Conservation (phyloP, 2,329 filamentous ascomycete species). For the Hymenoscyphus repandus region DNA sequence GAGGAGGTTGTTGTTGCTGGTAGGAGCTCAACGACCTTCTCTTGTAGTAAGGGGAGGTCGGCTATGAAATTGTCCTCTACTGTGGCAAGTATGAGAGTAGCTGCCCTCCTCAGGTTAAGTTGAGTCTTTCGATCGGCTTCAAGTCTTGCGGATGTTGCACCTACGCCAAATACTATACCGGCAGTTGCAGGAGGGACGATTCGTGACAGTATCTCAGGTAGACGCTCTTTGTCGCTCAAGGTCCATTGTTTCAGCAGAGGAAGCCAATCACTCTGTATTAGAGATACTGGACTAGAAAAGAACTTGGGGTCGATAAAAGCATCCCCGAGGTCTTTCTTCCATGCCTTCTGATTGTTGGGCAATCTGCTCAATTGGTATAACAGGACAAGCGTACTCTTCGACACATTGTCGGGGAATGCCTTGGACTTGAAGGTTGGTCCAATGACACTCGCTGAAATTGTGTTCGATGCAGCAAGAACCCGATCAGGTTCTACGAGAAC, state of each 20-base stretch:
- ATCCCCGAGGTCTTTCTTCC: constrained; percentile 89
- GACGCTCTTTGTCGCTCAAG: constrained; percentile 78
- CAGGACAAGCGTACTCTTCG: constrained; percentile 63
- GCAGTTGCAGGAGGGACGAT: constrained; percentile 84
- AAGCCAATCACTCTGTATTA: constrained; percentile 74
- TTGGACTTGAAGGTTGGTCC: constrained; percentile 78
- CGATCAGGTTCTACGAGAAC: constrained; percentile 84
- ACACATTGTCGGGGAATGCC: constrained; percentile 80
- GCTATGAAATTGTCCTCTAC: constrained; percentile 74
- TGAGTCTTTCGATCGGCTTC: constrained; percentile 93
- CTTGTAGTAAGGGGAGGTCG: constrained; percentile 67
- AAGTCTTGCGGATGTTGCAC: constrained; percentile 85
- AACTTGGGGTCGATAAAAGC: constrained; percentile 88
- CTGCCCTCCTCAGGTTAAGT: constrained; percentile 77
- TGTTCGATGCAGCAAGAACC: constrained; percentile 68
- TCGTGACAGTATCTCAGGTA: constrained; percentile 73
- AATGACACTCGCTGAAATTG: constrained; percentile 79
- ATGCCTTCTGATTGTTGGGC: constrained; percentile 75
- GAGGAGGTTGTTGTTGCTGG: constrained; percentile 81
- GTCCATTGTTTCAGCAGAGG: constrained; percentile 80
- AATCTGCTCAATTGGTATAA: constrained; percentile 73
- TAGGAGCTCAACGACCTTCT: constrained; percentile 83
- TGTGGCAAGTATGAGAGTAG: constrained; percentile 72
- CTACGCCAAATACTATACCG: constrained; percentile 97
- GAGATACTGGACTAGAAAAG: constrained; percentile 61